Evolutionary conservation across 352 stramenopile species (phyloP), one percentile per base, ranked within the genome.

Genomic region (Pythium guiyangense): DNA sequence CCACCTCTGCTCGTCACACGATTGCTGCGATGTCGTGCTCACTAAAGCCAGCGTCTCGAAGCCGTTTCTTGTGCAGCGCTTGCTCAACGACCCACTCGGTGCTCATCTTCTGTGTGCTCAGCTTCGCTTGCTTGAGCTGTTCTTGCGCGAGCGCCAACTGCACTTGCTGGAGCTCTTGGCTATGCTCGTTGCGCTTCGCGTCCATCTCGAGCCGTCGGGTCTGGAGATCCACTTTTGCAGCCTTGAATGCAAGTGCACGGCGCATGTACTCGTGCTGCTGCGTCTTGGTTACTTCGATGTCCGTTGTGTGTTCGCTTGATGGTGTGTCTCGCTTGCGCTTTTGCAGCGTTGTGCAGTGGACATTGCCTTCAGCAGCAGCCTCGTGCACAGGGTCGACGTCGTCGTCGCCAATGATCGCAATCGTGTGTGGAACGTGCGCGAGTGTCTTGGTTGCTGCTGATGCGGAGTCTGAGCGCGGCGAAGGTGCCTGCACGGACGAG

Each of bases 51-150:
- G 74, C 74, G 29, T 81, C 71, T 31, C 57, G 66, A 14, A 84
- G 53, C 22, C 69, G 56, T 42, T 84, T 84, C 60, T 80, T 84
- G 26, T 84, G 74, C 39, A 84, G 51, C 55, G 72, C 59, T 54
- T 81, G 71, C n/a, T 84, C 71, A n/a, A 81, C 60, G 51, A 81
- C 58, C 74, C 71, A 81, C 53, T 84, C 71, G 4, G 57, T 66
- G 46, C 70, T 76, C 48, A 80, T 68, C 59, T 80, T 84, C 46
- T 81, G 71, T 12, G 71, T 80, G 5, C 57, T 56, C 49, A 81
- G 50, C 34, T 76, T 74, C 17, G 71, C 69, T 42, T 84, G 74
- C 18, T 79, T 70, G n/a, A 84, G 53, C 60, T 84, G 71, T 29
- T 84, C 73, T 59, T 77, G 66, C 18, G 71, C 74, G 46, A 84